phyloP scores from a whole-genome alignment of 768 basidiomycete genomes.

The Naganishia randhawae region DNA sequence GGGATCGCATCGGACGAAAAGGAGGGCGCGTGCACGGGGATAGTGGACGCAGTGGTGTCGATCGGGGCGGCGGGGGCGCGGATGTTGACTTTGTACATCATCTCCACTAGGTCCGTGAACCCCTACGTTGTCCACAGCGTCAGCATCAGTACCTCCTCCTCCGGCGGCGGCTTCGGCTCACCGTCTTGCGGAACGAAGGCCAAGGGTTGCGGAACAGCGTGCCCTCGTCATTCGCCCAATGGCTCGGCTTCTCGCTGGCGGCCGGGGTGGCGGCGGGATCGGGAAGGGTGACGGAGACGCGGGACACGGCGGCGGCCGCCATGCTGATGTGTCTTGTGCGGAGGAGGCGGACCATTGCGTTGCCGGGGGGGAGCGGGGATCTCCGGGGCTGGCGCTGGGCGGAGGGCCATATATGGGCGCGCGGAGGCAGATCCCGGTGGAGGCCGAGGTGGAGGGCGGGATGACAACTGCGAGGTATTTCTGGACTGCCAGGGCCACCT shows the following conservation, averaged over 20 bases:
- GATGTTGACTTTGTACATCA: conserved; percentile 26
- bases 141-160: too few species aligned
- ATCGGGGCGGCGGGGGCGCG: conserved; percentile 9
- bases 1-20: not conserved
- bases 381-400: too few species aligned
- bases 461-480: too few species aligned
- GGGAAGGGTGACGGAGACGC: conserved; percentile 6
- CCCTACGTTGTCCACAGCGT: not conserved
- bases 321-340: not conserved
- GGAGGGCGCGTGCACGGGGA: conserved; percentile 14
- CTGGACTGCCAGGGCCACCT: too few species aligned
- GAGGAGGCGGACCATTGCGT: conserved; percentile 8
- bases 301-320: conserved; percentile 2
- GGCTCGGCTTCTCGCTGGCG: conserved; percentile 14
- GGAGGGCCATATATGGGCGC: too few species aligned
- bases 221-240: conserved; percentile 42
- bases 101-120: conserved; percentile 12
- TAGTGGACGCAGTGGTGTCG: not conserved
- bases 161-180: too few species aligned
- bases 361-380: not conserved
- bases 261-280: not conserved
- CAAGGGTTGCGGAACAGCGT: conserved; percentile 44
- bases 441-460: not conserved
- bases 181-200: conserved; percentile 35
- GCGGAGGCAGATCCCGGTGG: not conserved